Evolutionary conservation across 192 early-diverging fungal genomes (phyloP), one percentile per base, ranked within the genome.

Genomic region (Linnemannia elongata): DNA sequence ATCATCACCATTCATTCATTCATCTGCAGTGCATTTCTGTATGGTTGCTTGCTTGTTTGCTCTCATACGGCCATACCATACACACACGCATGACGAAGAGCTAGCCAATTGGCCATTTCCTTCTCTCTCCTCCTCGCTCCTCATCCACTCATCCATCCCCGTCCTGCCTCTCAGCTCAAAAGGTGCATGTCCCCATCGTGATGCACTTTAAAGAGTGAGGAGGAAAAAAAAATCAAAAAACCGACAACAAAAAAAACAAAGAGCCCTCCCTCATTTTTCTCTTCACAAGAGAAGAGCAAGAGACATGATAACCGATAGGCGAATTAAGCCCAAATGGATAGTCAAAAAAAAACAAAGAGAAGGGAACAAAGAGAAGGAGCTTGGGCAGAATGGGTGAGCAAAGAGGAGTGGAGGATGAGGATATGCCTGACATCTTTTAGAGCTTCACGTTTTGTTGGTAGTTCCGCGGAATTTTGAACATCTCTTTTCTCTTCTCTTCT

Each of bases 381-480:
- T 45, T 45, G 44, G 15, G 57, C 38, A 39, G 38, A 39, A 2
- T n/a, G 24, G 15, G 13, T 15, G 60, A 27, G 60, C 55, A 57
- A n/a, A n/a, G n/a, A 57, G 55, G 9, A 60, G 30, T 12, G 60
- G 12, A 60, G 9, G 8, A 60, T 0, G 1, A 33, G 60, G 22
- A 49, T 1, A 20, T 7, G 27, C 60, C 33, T 27, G 60, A 30
- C 33, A 33, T 3, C 30, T 13, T 27, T 27, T 66, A 60, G 60
- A 66, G 60, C 60, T 66, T 60, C 6, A 3, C 17, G 27, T 17
- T 9, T 24, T 60, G 30, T 6, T 66, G 60, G 60, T 66, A 27
- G 12, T 66, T 66, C 60, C 60, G 60, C 60, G 60, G 60, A 66
- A 66, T 66, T 66, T 66, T 66, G 60, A 66, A 66, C 60, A 66